Conservation (phyloP, 805 yeast species). For the Teunomyces aglyptinius region DNA sequence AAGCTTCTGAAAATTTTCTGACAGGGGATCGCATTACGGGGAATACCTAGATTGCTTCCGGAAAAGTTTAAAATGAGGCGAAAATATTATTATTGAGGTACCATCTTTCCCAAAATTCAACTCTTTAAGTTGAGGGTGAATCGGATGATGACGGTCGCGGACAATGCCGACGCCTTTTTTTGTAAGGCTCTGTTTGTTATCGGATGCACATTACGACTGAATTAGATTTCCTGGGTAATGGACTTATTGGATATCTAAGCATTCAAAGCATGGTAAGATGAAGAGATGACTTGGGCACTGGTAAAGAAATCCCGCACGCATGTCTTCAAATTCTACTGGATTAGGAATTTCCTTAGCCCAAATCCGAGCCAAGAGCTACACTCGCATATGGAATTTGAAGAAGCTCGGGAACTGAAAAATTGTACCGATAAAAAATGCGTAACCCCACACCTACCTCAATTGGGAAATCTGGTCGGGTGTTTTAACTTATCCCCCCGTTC, state of each 20-base stretch:
- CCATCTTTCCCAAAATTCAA: not conserved
- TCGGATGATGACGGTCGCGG: not conserved
- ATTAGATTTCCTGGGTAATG: not conserved
- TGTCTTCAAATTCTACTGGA: no score
- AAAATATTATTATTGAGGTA: not conserved
- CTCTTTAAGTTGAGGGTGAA: not conserved
- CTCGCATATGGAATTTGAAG: not conserved
- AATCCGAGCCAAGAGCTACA: not conserved
- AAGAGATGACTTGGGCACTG: no score
- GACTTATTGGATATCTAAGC: not conserved
- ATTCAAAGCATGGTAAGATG: not conserved
- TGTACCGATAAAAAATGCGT: slow-evolving; percentile 1
- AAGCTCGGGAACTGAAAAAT: not conserved
- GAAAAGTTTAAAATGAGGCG: not conserved
- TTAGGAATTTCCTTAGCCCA: not conserved
- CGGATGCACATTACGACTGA: not conserved
- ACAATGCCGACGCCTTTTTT: not conserved
- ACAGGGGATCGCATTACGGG: not conserved
- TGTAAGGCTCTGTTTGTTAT: no score
- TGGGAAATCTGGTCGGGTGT: not conserved
- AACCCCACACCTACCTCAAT: not conserved
- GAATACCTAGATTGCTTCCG: not conserved
- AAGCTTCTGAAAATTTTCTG: not conserved
- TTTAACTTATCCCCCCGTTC: not conserved
- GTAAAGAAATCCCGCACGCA: no score